Evolutionary conservation across 768 basidiomycete genomes (phyloP).

Genomic region (Mycena metata): DNA sequence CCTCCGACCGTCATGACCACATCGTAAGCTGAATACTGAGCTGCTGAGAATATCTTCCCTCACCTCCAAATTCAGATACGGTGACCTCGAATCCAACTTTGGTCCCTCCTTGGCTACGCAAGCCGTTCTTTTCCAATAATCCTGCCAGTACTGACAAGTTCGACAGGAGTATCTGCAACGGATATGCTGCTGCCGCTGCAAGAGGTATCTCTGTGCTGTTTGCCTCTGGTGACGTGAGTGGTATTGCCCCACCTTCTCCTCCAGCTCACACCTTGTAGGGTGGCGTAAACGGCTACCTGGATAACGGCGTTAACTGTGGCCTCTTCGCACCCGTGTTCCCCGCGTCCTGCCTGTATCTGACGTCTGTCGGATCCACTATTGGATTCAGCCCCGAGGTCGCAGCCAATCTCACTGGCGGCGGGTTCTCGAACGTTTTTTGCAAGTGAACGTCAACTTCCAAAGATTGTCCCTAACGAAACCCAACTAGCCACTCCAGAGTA

Average conservation of each 20-base stretch:
- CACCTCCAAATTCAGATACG: conserved; percentile 21
- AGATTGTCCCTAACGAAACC: conserved; percentile 10
- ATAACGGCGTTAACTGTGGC: conserved; percentile 38
- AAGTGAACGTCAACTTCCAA: conserved; percentile 8
- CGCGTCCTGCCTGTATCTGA: conserved; percentile 30
- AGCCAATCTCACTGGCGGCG: no score
- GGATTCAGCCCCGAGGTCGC: no score
- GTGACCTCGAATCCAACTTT: conserved; percentile 25
- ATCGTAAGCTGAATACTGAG: conserved; percentile 47
- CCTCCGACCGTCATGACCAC: conserved; percentile 63
- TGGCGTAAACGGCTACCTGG: conserved; percentile 28
- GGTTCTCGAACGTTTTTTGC: conserved; percentile 55
- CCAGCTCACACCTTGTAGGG: conserved; percentile 10
- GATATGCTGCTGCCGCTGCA: conserved; percentile 50
- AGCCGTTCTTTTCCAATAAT: conserved; percentile 53
- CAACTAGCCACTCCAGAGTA: conserved; percentile 45
- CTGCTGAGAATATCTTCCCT: conserved; percentile 6
- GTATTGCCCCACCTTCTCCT: background rate
- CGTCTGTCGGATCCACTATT: no score
- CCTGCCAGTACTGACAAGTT: conserved; percentile 60
- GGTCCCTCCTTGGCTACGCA: conserved; percentile 50
- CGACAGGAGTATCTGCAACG: conserved; percentile 64
- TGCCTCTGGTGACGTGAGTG: conserved; percentile 30
- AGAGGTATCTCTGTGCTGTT: conserved; percentile 33
- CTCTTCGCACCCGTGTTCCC: conserved; percentile 48